Evolutionary conservation across 1,284 basidiomycete genomes (phyloP), one percentile per base, ranked within the genome.

Genomic region (Ganoderma meredithae): DNA sequence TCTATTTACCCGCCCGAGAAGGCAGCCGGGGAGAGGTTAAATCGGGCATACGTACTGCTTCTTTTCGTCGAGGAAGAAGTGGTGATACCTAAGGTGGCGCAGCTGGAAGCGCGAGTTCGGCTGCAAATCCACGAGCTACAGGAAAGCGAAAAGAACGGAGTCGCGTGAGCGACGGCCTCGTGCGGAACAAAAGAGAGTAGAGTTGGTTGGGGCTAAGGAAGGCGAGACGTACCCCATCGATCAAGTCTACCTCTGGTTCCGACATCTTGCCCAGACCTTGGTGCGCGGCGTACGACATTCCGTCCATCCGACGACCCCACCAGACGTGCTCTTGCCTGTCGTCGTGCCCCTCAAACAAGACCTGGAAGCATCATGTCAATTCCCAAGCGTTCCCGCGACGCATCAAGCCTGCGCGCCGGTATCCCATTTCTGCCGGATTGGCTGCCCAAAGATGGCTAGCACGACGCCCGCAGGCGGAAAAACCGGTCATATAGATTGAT

Each of bases 21-120:
- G 64, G 17, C 12, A 22, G 53, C 10, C 31, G 33, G 44, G 47
- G 61, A 27, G 36, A 52, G 47, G 33, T 9, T 12, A 25, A 27
- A 70, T 40, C 58, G 47, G 58, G 39, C 60, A 10, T 49, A 47
- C 39, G 5, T 43, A 60, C 58, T 15, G 39, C 22, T 60, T 60
- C 58, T 41, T 40, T 41, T 60, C 73, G 62, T 77, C 76, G 22
- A 72, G 52, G 71, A 79, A 79, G 74, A 74, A 79, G n/a, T 71
- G 68, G 56, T 78, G 76, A 13, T 72, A 60, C 67, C 73, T 71
- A 31, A 80, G 73, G 63, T 77, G 66, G 52, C 72, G 69, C 63
- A 80, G 70, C 33, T 74, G 72, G 69, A 74, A 79, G n/a, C 79
- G 76, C 49, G 62, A 60, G 25, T 60, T 43, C 13, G 78, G 76